These are phyloP conservation scores for Trichomonas vaginalis DNA, from an alignment of 208 protist species.

Conservation along the genomic window DNA sequence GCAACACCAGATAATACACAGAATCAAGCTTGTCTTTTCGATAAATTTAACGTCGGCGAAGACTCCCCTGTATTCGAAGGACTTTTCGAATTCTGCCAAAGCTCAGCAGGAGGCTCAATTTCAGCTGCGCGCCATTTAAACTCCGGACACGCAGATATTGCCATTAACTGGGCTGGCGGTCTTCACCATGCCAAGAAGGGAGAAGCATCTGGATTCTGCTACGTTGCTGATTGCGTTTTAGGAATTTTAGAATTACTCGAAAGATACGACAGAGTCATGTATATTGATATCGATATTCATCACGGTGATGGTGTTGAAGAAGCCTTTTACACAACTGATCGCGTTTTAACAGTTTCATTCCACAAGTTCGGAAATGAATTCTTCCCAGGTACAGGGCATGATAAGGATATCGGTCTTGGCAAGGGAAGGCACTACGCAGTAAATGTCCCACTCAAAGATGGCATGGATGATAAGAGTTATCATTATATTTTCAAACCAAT, in stretches of 20 bases:
- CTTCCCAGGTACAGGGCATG: slow-evolving; percentile 84
- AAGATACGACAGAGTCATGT: slow-evolving; percentile 65
- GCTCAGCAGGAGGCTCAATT: slow-evolving; percentile 41
- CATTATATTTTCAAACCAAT: slow-evolving; percentile 72
- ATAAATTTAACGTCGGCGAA: slow-evolving; percentile 35
- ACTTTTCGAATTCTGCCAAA: slow-evolving; percentile 30
- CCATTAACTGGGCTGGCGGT: slow-evolving; percentile 66
- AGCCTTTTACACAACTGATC: slow-evolving; percentile 89
- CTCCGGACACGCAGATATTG: slow-evolving; percentile 44
- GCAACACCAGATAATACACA: slow-evolving; percentile 42
- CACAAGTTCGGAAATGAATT: slow-evolving; percentile 74
- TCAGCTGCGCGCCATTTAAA: slow-evolving; percentile 45
- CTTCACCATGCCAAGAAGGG: slow-evolving; percentile 65
- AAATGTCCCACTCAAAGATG: slow-evolving; percentile 78
- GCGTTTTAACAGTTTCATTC: slow-evolving; percentile 74
- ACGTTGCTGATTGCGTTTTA: slow-evolving; percentile 76
- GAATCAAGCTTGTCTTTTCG: neutral
- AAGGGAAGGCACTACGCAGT: slow-evolving; percentile 58
- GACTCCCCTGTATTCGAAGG: slow-evolving; percentile 50
- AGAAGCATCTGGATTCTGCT: slow-evolving; percentile 73
- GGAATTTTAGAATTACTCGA: slow-evolving; percentile 67
- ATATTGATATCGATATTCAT: slow-evolving; percentile 99
- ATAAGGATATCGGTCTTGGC: slow-evolving; percentile 60
- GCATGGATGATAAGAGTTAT: slow-evolving; percentile 66
- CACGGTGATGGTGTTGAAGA: slow-evolving; percentile 89